A percentile compares a stretch with the other conserved stretches of the same genome.
These are phyloP conservation scores for Colletotrichum tofieldiae DNA, from an alignment of 2,329 filamentous ascomycete genomes.

Conservation along the genomic window DNA sequence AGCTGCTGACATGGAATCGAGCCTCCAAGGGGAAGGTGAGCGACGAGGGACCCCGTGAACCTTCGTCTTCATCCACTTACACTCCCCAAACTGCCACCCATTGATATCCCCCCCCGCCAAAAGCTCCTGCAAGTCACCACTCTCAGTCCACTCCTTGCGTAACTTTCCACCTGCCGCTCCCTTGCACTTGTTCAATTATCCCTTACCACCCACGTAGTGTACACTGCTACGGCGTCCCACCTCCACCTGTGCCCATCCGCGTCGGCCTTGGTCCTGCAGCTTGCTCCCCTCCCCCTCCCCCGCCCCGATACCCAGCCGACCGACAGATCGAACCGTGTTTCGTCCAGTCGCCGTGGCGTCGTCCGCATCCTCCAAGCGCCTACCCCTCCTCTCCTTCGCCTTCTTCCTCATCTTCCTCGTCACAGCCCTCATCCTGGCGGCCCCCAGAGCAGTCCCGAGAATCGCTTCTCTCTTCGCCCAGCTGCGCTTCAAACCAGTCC, in stretches of 20 bases:
- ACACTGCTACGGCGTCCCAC: not conserved
- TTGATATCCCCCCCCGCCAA: slow-evolving; percentile 15
- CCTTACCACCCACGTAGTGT: not conserved
- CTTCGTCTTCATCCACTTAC: slow-evolving; percentile 14
- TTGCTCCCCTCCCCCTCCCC: slow-evolving; percentile 22
- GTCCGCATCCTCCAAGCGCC: slow-evolving; percentile 44
- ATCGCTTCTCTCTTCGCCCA: slow-evolving; percentile 72
- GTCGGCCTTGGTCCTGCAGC: slow-evolving; percentile 31
- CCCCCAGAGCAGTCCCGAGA: slow-evolving; percentile 71
- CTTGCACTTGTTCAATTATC: slow-evolving; percentile 10
- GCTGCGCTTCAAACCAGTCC: slow-evolving; percentile 59
- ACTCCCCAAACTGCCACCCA: not conserved
- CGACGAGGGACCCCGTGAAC: not conserved
- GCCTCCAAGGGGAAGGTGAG: not conserved
- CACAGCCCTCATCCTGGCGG: slow-evolving; percentile 76
- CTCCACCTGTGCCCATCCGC: slow-evolving; percentile 18
- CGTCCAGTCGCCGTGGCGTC: slow-evolving; percentile 57
- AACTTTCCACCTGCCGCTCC: slow-evolving; percentile 5
- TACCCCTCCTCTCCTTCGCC: slow-evolving; percentile 60
- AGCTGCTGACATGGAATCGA: slow-evolving; percentile 5
- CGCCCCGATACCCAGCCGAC: slow-evolving; percentile 36
- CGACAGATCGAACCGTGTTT: slow-evolving; percentile 31
- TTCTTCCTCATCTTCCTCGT: slow-evolving; percentile 70
- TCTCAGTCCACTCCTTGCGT: slow-evolving; percentile 33
- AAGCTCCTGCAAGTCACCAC: slow-evolving; percentile 31